phyloP scores from a whole-genome alignment of 805 yeast genomes.

The Candida caryicola region DNA sequence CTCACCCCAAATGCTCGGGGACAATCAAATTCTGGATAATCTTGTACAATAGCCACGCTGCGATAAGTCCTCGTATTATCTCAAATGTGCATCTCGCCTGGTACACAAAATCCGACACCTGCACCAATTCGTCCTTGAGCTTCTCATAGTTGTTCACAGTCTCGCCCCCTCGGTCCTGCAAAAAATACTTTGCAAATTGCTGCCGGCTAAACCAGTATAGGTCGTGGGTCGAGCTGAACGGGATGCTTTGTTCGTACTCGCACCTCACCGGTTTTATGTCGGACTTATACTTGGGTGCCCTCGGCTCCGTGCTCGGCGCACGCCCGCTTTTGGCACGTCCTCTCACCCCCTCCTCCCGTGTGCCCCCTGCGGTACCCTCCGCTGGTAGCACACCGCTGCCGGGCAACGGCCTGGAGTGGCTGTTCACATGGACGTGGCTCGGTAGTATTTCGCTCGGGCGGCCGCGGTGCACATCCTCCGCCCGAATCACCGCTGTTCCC shows the following conservation, averaged over 20 bases:
- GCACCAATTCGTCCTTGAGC: not conserved
- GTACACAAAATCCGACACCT: not conserved
- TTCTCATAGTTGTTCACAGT: not conserved
- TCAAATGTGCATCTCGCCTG: not conserved
- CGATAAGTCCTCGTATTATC: not conserved
- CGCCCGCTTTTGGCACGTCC: too few relatives aligned
- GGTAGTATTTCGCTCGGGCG: too few relatives aligned
- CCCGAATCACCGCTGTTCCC: too few relatives aligned
- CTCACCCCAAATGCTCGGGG: too few relatives aligned
- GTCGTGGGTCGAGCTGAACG: not conserved
- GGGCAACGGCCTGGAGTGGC: too few relatives aligned
- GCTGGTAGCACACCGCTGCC: too few relatives aligned
- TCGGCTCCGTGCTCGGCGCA: slow-evolving; percentile 1
- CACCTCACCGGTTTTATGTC: slow-evolving; percentile 6
- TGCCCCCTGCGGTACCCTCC: too few relatives aligned
- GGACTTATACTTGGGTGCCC: slow-evolving; percentile 8
- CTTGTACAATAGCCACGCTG: not conserved
- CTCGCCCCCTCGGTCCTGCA: not conserved
- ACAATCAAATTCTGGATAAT: not conserved
- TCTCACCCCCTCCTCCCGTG: too few relatives aligned
- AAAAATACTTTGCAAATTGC: not conserved
- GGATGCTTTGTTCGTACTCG: not conserved
- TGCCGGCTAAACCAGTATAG: not conserved
- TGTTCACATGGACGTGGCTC: too few relatives aligned
- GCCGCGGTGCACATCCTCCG: too few relatives aligned